A percentile compares a stretch with the other conserved stretches of the same genome.
These are phyloP conservation scores for Fusarium sp. DNA, from an alignment of 2,329 filamentous ascomycete species.

Conservation along the genomic window DNA sequence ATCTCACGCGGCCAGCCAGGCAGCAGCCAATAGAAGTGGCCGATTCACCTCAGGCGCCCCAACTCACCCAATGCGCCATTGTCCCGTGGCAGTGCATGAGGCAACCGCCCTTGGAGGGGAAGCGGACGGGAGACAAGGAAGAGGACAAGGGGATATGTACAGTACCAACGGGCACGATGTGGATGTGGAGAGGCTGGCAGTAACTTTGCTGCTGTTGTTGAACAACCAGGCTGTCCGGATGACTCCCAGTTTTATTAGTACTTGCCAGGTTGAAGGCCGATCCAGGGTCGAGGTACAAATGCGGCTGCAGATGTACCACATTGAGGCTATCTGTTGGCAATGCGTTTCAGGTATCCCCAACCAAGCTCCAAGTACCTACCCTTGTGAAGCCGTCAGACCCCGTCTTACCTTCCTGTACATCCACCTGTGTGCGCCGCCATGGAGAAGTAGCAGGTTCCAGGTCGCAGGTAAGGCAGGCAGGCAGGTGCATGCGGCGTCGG, in stretches of 20 bases:
- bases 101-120: constrained; percentile 38
- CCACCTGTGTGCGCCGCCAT: constrained; percentile 15
- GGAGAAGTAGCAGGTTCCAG: background rate
- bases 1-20: constrained; percentile 27
- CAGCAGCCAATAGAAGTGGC: constrained; percentile 25
- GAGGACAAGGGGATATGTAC: background rate
- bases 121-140: constrained; percentile 18
- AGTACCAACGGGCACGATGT: constrained; percentile 5
- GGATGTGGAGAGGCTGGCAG: constrained; percentile 14
- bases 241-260: constrained; percentile 17
- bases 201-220: constrained; percentile 8
- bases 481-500: constrained; percentile 23
- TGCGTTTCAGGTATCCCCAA: constrained; percentile 7
- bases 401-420: constrained; percentile 19
- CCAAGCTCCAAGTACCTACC: constrained; percentile 19
- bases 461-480: constrained; percentile 2
- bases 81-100: constrained; percentile 49
- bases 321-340: background rate
- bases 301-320: constrained; percentile 9
- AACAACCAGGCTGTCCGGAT: constrained; percentile 11
- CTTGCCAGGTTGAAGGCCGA: constrained; percentile 1
- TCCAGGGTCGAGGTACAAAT: constrained; percentile 15
- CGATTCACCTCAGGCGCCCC: background rate
- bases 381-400: constrained; percentile 16
- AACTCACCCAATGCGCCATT: constrained; percentile 39